Evolutionary conservation across 805 yeast species (phyloP), one percentile per base, ranked within the genome.

Genomic region (Zygosaccharomyces bisporus): DNA sequence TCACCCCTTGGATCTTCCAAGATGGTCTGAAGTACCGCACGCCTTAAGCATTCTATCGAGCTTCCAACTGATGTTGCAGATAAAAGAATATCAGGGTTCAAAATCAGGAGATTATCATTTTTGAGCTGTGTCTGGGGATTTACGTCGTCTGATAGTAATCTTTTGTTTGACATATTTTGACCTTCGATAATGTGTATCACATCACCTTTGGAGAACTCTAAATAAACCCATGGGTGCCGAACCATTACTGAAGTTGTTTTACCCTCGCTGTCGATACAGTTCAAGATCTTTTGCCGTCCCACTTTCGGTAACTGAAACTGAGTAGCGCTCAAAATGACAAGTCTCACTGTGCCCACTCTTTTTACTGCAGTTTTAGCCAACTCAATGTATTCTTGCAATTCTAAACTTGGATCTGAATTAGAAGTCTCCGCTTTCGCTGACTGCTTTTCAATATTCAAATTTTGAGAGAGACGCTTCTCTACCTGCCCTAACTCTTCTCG

Each of bases 21-120:
- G 35, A 81, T 68, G 21, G 74, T 70, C 24, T 70, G 68, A 3
- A 91, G 62, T 0, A 86, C 80, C 0, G 91, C 78, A 46, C 81
- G 77, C 44, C 99, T 69, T 23, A 79, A 70, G 58, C 99, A 93
- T 14, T 69, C 72, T 23, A 87, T 67, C 1, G 91, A 82, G 33
- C 84, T 84, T 1, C 96, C 83, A 1, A 89, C 76, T 3, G 82
- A 68, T 0, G 98, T 93, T 2, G 96, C 89, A 0, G 96, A 78
- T 0, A 91, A 66, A 9, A 93, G 65, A 3, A 78, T 66, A 59
- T 93, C 98, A 0, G 99, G 99, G 52, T 85, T 77, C 75, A 93
- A 75, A 16, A 91, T 74, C 21, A 90, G 63, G n/a, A 89, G 60
- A 52, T 83, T 80, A 23, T 74, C 74, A 25, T 72, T 65, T 46